Conservation (phyloP, 2,329 filamentous ascomycete species). For the Cladosporium sp. region DNA sequence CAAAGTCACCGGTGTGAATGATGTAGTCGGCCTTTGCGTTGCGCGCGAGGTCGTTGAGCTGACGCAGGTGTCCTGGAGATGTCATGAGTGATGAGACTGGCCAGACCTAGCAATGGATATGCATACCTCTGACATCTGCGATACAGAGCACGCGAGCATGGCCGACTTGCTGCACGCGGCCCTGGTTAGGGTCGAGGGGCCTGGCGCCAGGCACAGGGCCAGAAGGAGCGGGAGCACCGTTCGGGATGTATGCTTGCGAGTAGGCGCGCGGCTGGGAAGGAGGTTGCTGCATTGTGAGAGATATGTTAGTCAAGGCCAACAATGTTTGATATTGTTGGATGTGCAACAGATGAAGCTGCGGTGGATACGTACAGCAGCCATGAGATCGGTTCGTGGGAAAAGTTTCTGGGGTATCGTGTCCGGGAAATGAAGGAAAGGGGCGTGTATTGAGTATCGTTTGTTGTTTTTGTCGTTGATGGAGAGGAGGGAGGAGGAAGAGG, state of each 20-base stretch:
- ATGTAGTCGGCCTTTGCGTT: conserved; percentile 95
- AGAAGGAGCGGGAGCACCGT: conserved; percentile 35
- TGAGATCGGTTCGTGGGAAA: conserved; percentile 11
- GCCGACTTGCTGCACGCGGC: conserved; percentile 47
- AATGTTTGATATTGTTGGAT: background rate
- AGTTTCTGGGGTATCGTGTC: conserved; percentile 2
- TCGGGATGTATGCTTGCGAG: conserved; percentile 44
- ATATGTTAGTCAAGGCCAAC: conserved; percentile 12
- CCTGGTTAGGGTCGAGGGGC: conserved; percentile 49
- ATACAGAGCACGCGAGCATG: conserved; percentile 47
- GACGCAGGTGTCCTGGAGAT: conserved; percentile 77
- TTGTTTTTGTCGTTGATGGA: background rate
- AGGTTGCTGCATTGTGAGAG: conserved; percentile 40
- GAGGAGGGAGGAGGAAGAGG: background rate
- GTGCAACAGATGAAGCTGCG: background rate
- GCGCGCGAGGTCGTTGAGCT: conserved; percentile 92
- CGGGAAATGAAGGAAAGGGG: background rate
- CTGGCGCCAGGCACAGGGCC: conserved; percentile 37
- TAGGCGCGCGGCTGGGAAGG: conserved; percentile 48
- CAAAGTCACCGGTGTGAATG: conserved; percentile 97
- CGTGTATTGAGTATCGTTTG: background rate
- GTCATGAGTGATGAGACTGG: conserved; percentile 15
- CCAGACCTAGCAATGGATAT: background rate
- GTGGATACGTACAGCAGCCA: conserved; percentile 11
- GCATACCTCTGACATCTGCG: conserved; percentile 48